These are phyloP conservation scores for Amanita phalloides DNA, from an alignment of 768 basidiomycete species.

Conservation along the genomic window DNA sequence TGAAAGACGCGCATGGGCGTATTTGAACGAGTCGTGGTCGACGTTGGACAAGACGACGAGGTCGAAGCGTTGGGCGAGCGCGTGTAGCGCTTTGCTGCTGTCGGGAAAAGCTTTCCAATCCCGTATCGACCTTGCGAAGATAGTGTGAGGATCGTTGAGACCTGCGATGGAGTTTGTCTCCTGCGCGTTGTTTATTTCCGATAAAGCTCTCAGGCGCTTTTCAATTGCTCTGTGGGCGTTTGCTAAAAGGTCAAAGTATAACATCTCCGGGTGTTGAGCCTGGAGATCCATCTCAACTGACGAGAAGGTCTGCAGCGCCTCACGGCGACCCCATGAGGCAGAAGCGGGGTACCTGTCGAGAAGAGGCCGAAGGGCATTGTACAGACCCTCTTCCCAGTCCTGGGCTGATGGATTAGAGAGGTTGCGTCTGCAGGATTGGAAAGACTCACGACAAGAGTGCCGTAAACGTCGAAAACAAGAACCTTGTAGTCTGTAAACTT, in stretches of 20 bases:
- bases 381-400: constrained; percentile 71
- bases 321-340: constrained; percentile 34
- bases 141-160: constrained; percentile 21
- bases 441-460: constrained; percentile 47
- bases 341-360: constrained; percentile 30
- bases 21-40: constrained; percentile 50
- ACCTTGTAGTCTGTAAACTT: constrained; percentile 34
- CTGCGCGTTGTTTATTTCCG: constrained; percentile 12
- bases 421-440: not conserved
- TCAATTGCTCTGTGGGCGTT: constrained; percentile 30
- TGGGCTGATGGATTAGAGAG: constrained; percentile 11
- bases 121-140: constrained; percentile 50
- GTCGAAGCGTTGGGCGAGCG: constrained; percentile 51
- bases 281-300: constrained; percentile 49
- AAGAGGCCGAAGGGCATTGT: constrained; percentile 40
- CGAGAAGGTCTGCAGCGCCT: constrained; percentile 40
- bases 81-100: constrained; percentile 45
- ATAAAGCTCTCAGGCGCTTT: constrained; percentile 22
- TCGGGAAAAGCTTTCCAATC: constrained; percentile 63
- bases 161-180: constrained; percentile 2
- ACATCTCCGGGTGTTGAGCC: constrained; percentile 41
- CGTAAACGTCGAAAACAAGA: constrained; percentile 70
- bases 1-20: constrained; percentile 47
- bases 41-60: constrained; percentile 72
- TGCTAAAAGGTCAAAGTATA: constrained; percentile 53